Conservation (phyloP, 495 filamentous ascomycete species). For the Hyaloscypha variabilis region DNA sequence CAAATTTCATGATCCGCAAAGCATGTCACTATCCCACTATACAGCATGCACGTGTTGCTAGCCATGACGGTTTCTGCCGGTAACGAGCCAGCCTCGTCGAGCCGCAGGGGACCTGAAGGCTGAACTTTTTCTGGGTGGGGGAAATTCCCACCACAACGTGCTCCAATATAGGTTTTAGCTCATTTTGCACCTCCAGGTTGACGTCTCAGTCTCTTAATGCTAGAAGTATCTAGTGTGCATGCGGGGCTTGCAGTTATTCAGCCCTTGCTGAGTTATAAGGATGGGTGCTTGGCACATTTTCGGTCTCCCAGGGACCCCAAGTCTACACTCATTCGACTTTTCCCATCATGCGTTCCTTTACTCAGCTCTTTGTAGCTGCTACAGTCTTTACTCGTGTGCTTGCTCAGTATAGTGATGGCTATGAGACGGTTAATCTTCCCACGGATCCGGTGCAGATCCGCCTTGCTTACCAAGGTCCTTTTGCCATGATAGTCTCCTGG, state of each 20-base stretch:
- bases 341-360: constrained; percentile 12
- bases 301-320: neutral
- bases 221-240: no score
- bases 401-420: constrained; percentile 17
- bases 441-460: constrained; percentile 20
- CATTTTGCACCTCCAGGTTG: no score
- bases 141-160: no score
- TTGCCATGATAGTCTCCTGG: constrained; percentile 39
- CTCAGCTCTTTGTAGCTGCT: constrained; percentile 14
- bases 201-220: no score
- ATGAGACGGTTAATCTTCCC: constrained; percentile 16
- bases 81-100: no score
- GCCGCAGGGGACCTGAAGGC: no score
- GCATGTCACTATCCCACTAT: no score
- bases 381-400: neutral
- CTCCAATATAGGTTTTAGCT: no score
- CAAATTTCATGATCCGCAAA: no score
- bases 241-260: neutral
- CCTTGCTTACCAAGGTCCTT: constrained; percentile 22
- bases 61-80: no score
- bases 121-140: no score
- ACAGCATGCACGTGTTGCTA: no score
- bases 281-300: neutral
- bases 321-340: neutral
- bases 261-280: neutral